A percentile compares a stretch with the other conserved stretches of the same genome.
These are phyloP conservation scores for Quaeritorhiza haematococci DNA, from an alignment of 371 early-diverging fungal species.

Conservation along the genomic window DNA sequence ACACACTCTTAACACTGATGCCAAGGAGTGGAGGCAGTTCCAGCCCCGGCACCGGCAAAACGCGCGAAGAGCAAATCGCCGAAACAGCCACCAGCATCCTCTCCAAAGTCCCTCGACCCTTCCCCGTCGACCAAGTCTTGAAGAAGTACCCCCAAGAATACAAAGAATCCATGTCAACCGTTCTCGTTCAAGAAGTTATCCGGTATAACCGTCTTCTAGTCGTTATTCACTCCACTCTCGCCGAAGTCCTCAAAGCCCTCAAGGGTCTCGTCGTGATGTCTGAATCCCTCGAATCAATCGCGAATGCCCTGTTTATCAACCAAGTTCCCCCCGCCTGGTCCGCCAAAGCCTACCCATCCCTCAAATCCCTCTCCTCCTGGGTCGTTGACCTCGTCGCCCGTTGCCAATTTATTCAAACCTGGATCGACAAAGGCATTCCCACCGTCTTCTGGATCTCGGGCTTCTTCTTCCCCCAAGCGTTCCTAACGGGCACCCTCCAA, in stretches of 20 bases:
- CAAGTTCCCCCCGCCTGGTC: constrained; percentile 47
- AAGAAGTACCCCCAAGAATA: constrained; percentile 51
- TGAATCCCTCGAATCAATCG: constrained; percentile 46
- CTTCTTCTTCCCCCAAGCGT: constrained; percentile 60
- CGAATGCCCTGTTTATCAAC: constrained; percentile 48
- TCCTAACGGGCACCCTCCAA: constrained; percentile 51
- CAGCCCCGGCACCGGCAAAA: constrained; percentile 30
- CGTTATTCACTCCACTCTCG: constrained; percentile 40
- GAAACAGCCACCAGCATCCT: constrained; percentile 41
- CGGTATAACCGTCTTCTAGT: constrained; percentile 48
- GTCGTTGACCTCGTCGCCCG: constrained; percentile 43
- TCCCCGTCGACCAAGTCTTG: constrained; percentile 32
- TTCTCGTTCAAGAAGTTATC: constrained; percentile 52
- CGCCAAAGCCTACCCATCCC: constrained; percentile 53
- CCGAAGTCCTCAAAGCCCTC: constrained; percentile 45
- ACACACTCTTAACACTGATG: constrained; percentile 45
- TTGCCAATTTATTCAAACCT: constrained; percentile 46
- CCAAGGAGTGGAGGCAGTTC: constrained; percentile 33
- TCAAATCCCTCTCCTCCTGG: constrained; percentile 51
- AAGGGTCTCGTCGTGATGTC: constrained; percentile 56
- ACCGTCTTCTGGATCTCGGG: constrained; percentile 54
- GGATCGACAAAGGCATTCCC: constrained; percentile 51
- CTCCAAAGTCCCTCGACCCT: constrained; percentile 39
- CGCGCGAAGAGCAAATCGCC: constrained; percentile 40
- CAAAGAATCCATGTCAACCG: constrained; percentile 53